Base-by-base conservation (phyloP, 2,329 filamentous ascomycete species). In the Paramyrothecium roridum region DNA sequence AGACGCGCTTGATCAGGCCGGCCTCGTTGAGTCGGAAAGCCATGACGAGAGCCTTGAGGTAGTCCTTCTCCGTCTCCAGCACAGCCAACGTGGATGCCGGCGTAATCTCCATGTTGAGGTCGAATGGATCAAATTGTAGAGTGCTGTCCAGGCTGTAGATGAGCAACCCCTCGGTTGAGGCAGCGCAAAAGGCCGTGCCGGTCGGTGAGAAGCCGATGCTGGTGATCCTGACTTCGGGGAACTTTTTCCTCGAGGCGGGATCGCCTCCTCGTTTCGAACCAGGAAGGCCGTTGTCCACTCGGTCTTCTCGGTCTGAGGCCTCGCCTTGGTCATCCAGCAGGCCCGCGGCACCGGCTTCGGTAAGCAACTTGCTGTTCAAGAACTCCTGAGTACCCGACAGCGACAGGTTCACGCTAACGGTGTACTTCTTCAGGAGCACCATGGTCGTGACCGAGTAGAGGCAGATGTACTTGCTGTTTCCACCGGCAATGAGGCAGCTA, bases 391-490 rank as follows among this genome's bases (percentile, higher is more conserved):
- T 99, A 49, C 95, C 95, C 20, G 96, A 93, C 3, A 99, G 79
- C 2, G 93, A 96, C n/a, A 97, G 79, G 72, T 99, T 99, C 66
- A 96, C 85, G 63, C 91, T 96, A 65, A 98, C 93, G 2, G 93
- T 97, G 68, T 89, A 99, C 69, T 97, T 97, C 71, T 96, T 96
- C 54, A 98, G 79, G 12, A 99, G 77, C 1, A 95, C 91, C 70
- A 95, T 92, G 1, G 93, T 96, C 56, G 87, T 86, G 33, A 96
- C 91, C n/a, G 96, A 93, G 74, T 99, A 99, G 56, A 99, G 74
- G 69, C 95, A 98, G 52, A 99, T 97, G 72, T 96, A 97, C 76
- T 99, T 99, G 86, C 92, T 97, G 79, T 95, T 96, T 33, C 95
- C 95, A 50, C 86, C 93, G 1, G 93, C 95, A 45, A 99, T 79